Evolutionary conservation across 441 rosid genomes (phyloP), one percentile per base, ranked within the genome.

Genomic region (Euphorbia celastroides): DNA sequence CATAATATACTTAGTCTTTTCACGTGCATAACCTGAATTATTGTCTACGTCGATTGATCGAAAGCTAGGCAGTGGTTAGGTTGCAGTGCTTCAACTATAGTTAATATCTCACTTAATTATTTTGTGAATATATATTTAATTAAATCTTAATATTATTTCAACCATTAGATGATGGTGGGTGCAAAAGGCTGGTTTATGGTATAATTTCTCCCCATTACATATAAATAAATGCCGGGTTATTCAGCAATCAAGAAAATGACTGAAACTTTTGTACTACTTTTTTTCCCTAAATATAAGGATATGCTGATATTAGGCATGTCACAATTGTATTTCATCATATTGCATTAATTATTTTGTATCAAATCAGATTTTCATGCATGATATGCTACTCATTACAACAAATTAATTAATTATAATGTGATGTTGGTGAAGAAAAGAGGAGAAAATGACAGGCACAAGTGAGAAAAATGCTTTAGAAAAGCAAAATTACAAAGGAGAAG

Each of bases 401-500:
- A n/a, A n/a, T n/a, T n/a, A n/a, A n/a, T n/a, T n/a, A n/a, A n/a
- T n/a, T n/a, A n/a, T n/a, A n/a, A n/a, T n/a, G n/a, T n/a, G n/a
- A n/a, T n/a, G 17, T 46, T 46, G 17, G 5, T 46, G 17, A 46
- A 2, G 3, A 46, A 34, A 34, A 34, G 38, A 34, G 4, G 38
- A 48, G 66, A 44, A 75, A 80, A 69, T 76, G 64, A 17, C 79
- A 76, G 71, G 73, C 70, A 69, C 73, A 69, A 60, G 5, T 16
- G 50, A 51, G 42, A 44, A 71, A 55, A 54, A 59, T 73, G 22
- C 74, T 78, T 79, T 81, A 68, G 52, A 72, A 68, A 79, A 77
- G 75, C 75, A 69, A 80, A 78, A 68, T 66, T 72, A 68, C 34
- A 64, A 57, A 69, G 75, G 65, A 66, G 79, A 70, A 77, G 82